Evolutionary conservation across 345 rosid genomes (phyloP), one percentile per base, ranked within the genome.

Genomic region (Corchorus capsularis): DNA sequence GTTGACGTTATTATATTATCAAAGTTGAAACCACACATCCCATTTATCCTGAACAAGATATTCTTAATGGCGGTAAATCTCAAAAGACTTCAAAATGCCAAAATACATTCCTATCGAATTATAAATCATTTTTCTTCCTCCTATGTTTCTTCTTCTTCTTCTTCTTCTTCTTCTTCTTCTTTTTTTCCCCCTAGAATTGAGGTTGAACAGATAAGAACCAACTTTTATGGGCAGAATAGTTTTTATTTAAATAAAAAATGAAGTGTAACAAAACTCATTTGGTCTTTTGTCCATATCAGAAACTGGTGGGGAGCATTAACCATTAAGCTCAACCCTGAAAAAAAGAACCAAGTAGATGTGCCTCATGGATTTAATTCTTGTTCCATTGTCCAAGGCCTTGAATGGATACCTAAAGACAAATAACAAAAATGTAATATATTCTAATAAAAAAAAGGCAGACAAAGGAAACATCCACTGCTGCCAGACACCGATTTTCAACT

Each of bases 231-330:
- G 20, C 45, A 62, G 19, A 4, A 19, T 6, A 20, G 6, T 1
- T 1, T 22, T 3, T 68, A 20, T 47, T 68, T 3, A 14, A 47
- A 7, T 2, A 20, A 17, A 68, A 68, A 11, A 27, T 17, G 47
- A 34, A 46, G 27, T 68, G 56, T 47, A 27, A 39, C 71, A 45
- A 68, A 68, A 7, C 20, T 68, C 72, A 68, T 27, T 57, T 27
- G 22, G 16, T 68, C 14, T 68, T 46, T 47, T 15, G 50, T 45
- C 47, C 47, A 43, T 17, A 46, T 46, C 14, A 66, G 27, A 13
- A 46, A 22, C 17, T 32, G 14, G 27, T 3, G 1, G 2, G 19
- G 27, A 27, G 27, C 27, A 27, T 39, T 39, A 6, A 39, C 4
- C 20, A 49, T 14, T 27, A 39, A 49, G 43, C 57, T 57, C 15